These are phyloP conservation scores for Salicornia ramosissima DNA, from an alignment of 148 eudicot genomes.

Conservation along the genomic window DNA sequence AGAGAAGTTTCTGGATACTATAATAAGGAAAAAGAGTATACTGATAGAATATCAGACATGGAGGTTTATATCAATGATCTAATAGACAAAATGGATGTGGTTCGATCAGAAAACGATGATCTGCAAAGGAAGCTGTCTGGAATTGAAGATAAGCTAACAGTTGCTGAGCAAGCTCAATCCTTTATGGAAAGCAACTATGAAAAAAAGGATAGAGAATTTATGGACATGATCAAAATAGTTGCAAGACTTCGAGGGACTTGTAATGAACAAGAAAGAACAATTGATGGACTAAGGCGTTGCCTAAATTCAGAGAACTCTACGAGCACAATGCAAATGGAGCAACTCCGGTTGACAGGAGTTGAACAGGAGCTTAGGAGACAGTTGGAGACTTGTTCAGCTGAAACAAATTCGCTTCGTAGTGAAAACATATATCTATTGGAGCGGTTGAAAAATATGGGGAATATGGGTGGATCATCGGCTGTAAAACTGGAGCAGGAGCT, in stretches of 20 bases:
- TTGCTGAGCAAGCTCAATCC: constrained; percentile 18
- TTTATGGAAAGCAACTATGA: constrained; percentile 18
- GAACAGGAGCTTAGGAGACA: constrained; percentile 30
- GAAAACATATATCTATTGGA: constrained; percentile 34
- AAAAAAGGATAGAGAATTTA: constrained; percentile 24
- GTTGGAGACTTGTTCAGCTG: constrained; percentile 24
- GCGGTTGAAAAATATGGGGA: constrained; percentile 21
- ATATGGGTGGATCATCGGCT: constrained; percentile 16
- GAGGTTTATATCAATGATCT: constrained; percentile 18
- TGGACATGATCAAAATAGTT: constrained; percentile 16
- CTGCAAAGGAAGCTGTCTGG: constrained; percentile 22
- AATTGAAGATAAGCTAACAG: constrained; percentile 18
- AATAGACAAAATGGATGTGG: constrained; percentile 17
- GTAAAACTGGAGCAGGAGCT: constrained; percentile 32
- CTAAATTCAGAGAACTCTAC: constrained; percentile 20
- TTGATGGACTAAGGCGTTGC: constrained; percentile 29
- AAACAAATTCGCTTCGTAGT: constrained; percentile 25
- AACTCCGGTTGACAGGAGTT: constrained; percentile 21
- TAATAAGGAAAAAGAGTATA: constrained; percentile 26
- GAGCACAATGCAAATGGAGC: constrained; percentile 27
- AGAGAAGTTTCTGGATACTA: constrained; percentile 19
- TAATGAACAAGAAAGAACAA: constrained; percentile 30
- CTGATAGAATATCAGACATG: constrained; percentile 21
- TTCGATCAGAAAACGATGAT: constrained; percentile 23
- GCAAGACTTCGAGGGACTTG: constrained; percentile 27